Conservation (phyloP, 352 stramenopile genomes). For the Phytophthora litchii region DNA sequence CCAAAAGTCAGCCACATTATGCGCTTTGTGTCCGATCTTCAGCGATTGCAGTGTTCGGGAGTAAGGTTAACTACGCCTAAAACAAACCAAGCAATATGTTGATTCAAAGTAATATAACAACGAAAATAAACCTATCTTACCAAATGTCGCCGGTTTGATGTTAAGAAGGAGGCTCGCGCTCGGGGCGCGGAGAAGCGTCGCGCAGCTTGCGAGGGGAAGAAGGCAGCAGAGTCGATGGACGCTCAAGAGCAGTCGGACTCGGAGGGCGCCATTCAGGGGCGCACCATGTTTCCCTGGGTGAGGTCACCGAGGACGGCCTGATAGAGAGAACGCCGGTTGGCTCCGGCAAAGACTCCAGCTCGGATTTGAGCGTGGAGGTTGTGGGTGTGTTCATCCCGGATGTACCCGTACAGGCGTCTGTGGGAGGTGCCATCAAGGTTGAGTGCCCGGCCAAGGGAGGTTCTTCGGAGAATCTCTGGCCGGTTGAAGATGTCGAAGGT, state of each 20-base stretch:
- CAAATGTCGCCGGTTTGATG: too few relatives aligned
- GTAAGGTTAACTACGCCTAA: too few relatives aligned
- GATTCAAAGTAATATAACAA: too few relatives aligned
- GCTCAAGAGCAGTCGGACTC: neutral
- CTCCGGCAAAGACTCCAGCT: neutral
- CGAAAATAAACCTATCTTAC: too few relatives aligned
- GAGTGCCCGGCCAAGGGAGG: neutral
- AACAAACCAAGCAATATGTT: too few relatives aligned
- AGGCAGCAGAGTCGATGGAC: neutral
- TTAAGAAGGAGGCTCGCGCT: too few relatives aligned
- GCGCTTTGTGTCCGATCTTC: too few relatives aligned
- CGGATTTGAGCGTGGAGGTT: neutral
- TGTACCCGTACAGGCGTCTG: slow-evolving; percentile 1
- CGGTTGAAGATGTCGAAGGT: slow-evolving; percentile 2
- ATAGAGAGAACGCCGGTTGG: neutral
- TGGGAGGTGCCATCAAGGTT: slow-evolving; percentile 1
- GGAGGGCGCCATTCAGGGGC: neutral
- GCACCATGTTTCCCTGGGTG: neutral
- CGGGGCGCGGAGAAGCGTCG: too few relatives aligned
- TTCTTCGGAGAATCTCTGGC: neutral
- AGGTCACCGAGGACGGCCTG: neutral
- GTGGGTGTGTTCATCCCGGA: neutral
- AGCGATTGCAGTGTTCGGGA: too few relatives aligned
- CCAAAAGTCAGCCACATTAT: too few relatives aligned
- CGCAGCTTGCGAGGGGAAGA: too few relatives aligned